Base-by-base conservation (phyloP, 2,329 filamentous ascomycete genomes). In the Lecanicillium sp. region DNA sequence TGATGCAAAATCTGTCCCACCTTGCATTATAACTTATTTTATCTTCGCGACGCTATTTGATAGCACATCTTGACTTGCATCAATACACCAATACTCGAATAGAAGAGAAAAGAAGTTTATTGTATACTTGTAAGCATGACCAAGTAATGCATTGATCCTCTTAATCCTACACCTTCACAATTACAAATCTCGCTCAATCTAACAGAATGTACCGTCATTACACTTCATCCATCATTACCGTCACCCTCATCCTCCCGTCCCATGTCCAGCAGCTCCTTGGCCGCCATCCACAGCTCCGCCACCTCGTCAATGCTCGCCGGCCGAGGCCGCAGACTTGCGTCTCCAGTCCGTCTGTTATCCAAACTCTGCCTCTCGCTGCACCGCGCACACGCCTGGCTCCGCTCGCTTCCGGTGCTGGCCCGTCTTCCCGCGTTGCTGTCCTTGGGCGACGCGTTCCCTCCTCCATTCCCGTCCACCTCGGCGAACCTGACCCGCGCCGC, bases 241-340 rank as follows among this genome's bases (percentile, higher is more conserved):
- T n/a, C n/a, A n/a, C 8, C 15, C n/a, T 50, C 37, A 9, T 29
- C 15, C 10, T 15, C n/a, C 19, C 9, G 20, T 15, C 44, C 44
- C 49, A 37, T 40, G 15, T 54, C 56, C 6, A 62, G 60, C 6
- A 61, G 60, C 2, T 55, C 51, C 40, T 51, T 62, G n/a, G 57
- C 49, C 3, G 60, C 36, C 19, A 49, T 48, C 10, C 54, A 23
- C 55, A 63, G 42, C 48, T 62, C 10, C 48, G 55, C 26, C 42
- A 55, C 51, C 14, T 43, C 50, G 29, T 32, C 36, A 15, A 49
- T 36, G 26, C 40, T 49, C 9, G 47, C 33, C 7, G 39, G 39
- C 20, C 47, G 23, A 15, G 35, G 32, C 19, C 27, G 47, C 9
- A 39, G 26, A 4, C 7, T 24, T 5, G 30, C 12, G 14, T 43